A percentile compares a stretch with the other conserved stretches of the same genome.
Evolutionary conservation across 2,329 filamentous ascomycete genomes (phyloP).

Genomic region (Colletotrichum chlorophyti): DNA sequence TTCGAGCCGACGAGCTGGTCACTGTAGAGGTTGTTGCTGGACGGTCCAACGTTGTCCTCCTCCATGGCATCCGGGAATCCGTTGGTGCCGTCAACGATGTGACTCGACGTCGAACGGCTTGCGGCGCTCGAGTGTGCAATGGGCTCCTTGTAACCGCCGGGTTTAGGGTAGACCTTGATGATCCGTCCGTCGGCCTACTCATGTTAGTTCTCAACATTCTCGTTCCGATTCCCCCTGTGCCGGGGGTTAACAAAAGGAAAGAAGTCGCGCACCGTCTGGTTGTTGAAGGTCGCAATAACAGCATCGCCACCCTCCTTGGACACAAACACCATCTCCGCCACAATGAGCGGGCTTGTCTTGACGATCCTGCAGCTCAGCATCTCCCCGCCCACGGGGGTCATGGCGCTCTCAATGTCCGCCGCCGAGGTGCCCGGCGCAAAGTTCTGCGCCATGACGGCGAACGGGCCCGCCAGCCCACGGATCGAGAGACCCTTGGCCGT

Average conservation of each 20-base stretch:
- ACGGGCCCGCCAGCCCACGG: constrained; percentile 75
- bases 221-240: neutral
- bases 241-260: neutral
- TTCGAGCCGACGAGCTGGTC: constrained; percentile 48
- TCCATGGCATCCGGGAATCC: constrained; percentile 60
- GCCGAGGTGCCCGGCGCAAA: constrained; percentile 83
- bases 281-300: constrained; percentile 79
- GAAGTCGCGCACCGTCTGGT: constrained; percentile 73
- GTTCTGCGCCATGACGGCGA: constrained; percentile 78
- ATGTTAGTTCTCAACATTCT: neutral
- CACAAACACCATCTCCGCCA: constrained; percentile 79
- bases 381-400: constrained; percentile 76
- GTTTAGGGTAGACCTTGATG: constrained; percentile 76
- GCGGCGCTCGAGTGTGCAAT: constrained; percentile 36
- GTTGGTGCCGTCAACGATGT: constrained; percentile 59
- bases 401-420: constrained; percentile 82
- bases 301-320: constrained; percentile 75
- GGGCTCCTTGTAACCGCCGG: constrained; percentile 47
- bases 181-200: constrained; percentile 78
- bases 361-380: constrained; percentile 72
- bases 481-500: constrained; percentile 74
- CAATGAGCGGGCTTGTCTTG: constrained; percentile 72
- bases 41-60: constrained; percentile 35
- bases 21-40: constrained; percentile 56
- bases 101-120: constrained; percentile 39